Percentiles rank a stretch among this genome's conserved stretches.
Evolutionary conservation across 23 red algal species (phyloP).

Genomic region (Cyanidium caldarium): DNA sequence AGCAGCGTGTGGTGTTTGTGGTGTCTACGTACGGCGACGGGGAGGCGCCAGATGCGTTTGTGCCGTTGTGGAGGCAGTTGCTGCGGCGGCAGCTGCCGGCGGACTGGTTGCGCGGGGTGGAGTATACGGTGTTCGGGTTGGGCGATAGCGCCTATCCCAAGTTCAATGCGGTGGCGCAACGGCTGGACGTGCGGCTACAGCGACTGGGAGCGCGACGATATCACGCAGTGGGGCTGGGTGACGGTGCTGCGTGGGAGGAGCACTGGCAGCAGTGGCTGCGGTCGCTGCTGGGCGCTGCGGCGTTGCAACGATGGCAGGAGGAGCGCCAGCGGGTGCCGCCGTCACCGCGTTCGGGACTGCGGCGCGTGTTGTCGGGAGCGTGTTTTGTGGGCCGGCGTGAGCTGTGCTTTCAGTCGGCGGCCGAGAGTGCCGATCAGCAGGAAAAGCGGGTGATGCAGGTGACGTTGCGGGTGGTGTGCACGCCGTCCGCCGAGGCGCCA

Average conservation of each 20-base stretch:
- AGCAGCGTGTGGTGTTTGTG: neutral
- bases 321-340: neutral
- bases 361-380: neutral
- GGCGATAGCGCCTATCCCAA: constrained; percentile 14
- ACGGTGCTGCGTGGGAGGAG: constrained; percentile 9
- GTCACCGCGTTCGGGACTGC: neutral
- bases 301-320: neutral
- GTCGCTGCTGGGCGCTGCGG: neutral
- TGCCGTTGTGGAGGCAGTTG: constrained; percentile 1
- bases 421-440: neutral
- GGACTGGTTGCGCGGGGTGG: neutral
- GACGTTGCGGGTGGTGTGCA: neutral
- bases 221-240: constrained; percentile 1
- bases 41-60: constrained; percentile 1
- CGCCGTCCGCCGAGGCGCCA: neutral
- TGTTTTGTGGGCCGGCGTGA: neutral
- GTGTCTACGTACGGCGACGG: constrained; percentile 4
- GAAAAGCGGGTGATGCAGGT: constrained; percentile 4
- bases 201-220: neutral
- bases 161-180: constrained; percentile 15
- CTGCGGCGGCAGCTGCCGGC: neutral
- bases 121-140: constrained; percentile 17
- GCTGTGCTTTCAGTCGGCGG: too few relatives aligned
- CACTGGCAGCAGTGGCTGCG: neutral
- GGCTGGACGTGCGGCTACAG: neutral